Conservation (phyloP, 2,329 filamentous ascomycete genomes). For the Penicillium sp. region DNA sequence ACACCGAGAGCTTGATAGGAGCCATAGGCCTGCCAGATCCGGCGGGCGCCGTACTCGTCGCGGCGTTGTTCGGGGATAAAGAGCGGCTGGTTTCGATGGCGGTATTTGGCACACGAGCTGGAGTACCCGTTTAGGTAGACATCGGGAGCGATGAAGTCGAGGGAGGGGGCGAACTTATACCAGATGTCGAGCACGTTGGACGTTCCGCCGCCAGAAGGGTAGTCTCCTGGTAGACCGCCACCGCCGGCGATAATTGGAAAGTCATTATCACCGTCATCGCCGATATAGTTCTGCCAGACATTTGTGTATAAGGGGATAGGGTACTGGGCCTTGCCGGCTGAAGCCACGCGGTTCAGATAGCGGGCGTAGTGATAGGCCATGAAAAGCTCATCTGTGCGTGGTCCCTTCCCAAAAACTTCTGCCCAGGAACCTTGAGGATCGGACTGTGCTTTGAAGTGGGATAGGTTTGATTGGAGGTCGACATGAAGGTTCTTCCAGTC, state of each 20-base stretch:
- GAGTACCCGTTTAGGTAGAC: constrained; percentile 55
- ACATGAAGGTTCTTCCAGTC: constrained; percentile 21
- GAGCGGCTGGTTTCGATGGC: constrained; percentile 48
- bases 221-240: constrained; percentile 50
- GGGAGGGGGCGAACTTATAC: constrained; percentile 47
- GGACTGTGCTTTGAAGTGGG: constrained; percentile 30
- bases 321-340: constrained; percentile 48
- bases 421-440: constrained; percentile 40
- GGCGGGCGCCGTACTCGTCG: constrained; percentile 49
- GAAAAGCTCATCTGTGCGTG: constrained; percentile 52
- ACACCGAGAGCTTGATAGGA: constrained; percentile 41
- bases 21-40: constrained; percentile 47
- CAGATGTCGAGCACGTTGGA: constrained; percentile 53
- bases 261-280: constrained; percentile 35
- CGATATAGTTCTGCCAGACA: constrained; percentile 52
- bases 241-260: constrained; percentile 49
- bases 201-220: constrained; percentile 54
- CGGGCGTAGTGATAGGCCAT: constrained; percentile 53
- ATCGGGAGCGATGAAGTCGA: constrained; percentile 56
- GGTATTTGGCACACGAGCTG: constrained; percentile 47
- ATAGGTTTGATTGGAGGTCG: constrained; percentile 33
- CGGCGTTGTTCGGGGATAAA: constrained; percentile 56
- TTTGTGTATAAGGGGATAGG: constrained; percentile 53
- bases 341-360: constrained; percentile 49
- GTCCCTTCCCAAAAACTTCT: constrained; percentile 45